Conservation (phyloP, 371 early-diverging fungal genomes). For the Actinomortierella ambigua region DNA sequence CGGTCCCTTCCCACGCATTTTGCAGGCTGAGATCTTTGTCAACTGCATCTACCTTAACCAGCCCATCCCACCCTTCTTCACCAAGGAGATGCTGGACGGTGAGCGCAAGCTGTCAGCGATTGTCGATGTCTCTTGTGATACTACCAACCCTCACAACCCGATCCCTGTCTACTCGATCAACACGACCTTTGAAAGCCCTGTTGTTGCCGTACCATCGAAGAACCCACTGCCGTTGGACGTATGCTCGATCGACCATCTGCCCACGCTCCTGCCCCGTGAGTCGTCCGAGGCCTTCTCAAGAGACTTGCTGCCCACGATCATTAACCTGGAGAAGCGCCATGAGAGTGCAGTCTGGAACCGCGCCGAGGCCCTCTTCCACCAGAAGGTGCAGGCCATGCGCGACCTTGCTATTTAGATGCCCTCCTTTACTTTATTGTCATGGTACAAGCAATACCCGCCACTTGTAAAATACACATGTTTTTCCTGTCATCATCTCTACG, state of each 20-base stretch:
- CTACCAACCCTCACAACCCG: constrained; percentile 97
- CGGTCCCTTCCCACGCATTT: constrained; percentile 93
- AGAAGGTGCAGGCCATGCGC: constrained; percentile 59
- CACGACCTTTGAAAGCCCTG: constrained; percentile 94
- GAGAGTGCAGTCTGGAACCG: constrained; percentile 83
- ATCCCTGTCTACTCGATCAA: constrained; percentile 90
- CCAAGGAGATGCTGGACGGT: constrained; percentile 74
- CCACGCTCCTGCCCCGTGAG: constrained; percentile 93
- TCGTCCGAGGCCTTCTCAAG: constrained; percentile 84
- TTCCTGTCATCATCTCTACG: no score
- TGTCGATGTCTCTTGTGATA: constrained; percentile 96
- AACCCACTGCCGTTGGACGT: constrained; percentile 81
- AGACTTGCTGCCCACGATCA: constrained; percentile 87
- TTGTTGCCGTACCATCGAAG: constrained; percentile 65
- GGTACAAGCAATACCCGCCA: no score
- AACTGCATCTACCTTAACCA: constrained; percentile 96
- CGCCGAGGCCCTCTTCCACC: constrained; percentile 82
- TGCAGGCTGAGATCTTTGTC: constrained; percentile 91
- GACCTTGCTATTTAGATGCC: background rate
- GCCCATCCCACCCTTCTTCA: constrained; percentile 94
- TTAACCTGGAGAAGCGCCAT: constrained; percentile 64
- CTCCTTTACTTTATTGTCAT: no score
- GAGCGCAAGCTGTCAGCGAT: constrained; percentile 80
- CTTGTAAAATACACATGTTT: no score
- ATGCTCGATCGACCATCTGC: constrained; percentile 96